phyloP scores from a whole-genome alignment of 2,329 filamentous ascomycete genomes.

The Cercospora nicotianae region DNA sequence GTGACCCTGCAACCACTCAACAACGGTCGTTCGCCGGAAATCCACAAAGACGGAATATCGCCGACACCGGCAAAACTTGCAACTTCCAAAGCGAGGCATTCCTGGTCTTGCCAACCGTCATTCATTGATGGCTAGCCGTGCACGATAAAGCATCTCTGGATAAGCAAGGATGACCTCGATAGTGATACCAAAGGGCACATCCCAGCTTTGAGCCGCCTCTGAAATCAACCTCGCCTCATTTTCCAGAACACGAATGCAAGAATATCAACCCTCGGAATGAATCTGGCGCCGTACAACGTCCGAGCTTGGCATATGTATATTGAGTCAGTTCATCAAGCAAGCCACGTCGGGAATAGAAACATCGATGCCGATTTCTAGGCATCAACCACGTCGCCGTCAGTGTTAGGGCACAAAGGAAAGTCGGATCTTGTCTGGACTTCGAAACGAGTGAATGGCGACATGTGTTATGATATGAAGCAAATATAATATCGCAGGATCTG shows the following conservation, averaged over 20 bases:
- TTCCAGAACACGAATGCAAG: not conserved
- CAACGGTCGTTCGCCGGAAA: not conserved
- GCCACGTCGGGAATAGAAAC: not conserved
- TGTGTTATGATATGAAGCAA: not conserved
- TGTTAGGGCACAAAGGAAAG: not conserved
- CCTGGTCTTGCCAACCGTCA: not conserved
- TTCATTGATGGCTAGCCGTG: not conserved
- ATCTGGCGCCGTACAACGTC: not conserved
- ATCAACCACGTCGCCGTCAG: not conserved
- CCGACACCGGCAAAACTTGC: not conserved
- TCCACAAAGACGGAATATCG: not conserved
- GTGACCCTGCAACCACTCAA: not conserved
- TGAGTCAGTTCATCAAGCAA: not conserved
- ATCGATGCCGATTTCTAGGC: not conserved
- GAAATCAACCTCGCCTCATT: not conserved
- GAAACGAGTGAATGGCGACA: not conserved
- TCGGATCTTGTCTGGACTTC: not conserved
- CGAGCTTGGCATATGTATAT: not conserved
- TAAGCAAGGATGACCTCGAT: not conserved
- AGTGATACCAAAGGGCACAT: not conserved
- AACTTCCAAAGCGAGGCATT: not conserved
- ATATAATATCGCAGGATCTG: not conserved
- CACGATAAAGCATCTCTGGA: not conserved
- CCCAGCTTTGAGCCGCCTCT: not conserved
- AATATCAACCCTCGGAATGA: not conserved